Evolutionary conservation across 768 basidiomycete species (phyloP).

Genomic region (Panaeolus papilionaceus): DNA sequence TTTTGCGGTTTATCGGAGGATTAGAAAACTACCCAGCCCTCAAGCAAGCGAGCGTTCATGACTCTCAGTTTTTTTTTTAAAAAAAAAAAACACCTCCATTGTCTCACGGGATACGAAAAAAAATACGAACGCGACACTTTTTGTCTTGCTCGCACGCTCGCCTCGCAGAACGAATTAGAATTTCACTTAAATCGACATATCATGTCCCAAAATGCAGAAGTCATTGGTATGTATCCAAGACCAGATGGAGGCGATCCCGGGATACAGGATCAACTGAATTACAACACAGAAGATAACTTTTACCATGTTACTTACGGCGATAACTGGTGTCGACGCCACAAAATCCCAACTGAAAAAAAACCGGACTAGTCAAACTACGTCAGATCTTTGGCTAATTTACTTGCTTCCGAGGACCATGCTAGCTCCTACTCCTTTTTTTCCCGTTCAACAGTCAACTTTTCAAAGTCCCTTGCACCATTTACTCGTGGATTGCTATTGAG

Average conservation of each 20-base stretch:
- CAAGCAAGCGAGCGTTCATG: conserved; percentile 20
- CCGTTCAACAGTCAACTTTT: background rate
- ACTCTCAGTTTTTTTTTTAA: background rate
- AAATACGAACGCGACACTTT: background rate
- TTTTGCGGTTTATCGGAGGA: conserved; percentile 29
- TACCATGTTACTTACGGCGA: conserved; percentile 18
- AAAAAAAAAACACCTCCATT: background rate
- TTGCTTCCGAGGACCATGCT: background rate
- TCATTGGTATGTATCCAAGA: conserved; percentile 5
- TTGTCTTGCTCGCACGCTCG: background rate
- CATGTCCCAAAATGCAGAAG: background rate
- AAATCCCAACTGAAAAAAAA: conserved; percentile 1
- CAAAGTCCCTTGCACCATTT: background rate
- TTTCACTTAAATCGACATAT: background rate
- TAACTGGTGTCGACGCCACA: conserved; percentile 25
- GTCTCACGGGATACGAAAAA: background rate
- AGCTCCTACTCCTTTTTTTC: background rate
- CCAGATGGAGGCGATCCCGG: conserved; percentile 8
- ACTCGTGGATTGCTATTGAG: conserved; percentile 26
- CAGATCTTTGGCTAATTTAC: background rate
- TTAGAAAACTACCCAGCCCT: conserved; percentile 29
- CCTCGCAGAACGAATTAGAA: background rate
- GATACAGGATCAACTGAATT: conserved; percentile 12
- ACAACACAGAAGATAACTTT: background rate
- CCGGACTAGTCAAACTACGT: conserved; percentile 15